Base-by-base conservation (phyloP, 1,139 yeast genomes). In the Meyerozyma carpophila region DNA sequence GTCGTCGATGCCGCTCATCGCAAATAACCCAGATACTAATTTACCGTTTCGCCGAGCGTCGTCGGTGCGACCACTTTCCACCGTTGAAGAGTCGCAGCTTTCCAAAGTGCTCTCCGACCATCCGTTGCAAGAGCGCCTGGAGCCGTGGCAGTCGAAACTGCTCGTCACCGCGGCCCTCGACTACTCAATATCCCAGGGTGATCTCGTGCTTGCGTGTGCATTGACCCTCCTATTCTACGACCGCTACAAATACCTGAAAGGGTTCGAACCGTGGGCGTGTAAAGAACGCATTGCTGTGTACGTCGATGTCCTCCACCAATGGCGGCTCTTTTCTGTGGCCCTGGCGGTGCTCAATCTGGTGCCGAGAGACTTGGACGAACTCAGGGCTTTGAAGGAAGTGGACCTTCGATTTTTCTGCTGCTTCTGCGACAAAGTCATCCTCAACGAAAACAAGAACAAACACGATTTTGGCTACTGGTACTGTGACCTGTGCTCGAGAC, bases 381-480 rank as follows among this genome's bases (percentile, higher is more conserved):
- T 84, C 41, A 65, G 68, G 36, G 66, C 64, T n/a, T 53, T 70
- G 40, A 74, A 75, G 18, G 81, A 81, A 11, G 77, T 88, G 1
- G 72, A 77, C 20, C 63, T 86, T 28, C 73, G 87, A 48, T 71
- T 82, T 21, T 81, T 77, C 51, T 91, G 98, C 59, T 80, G 79
- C 38, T 68, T 73, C 49, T 91, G 97, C 61, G 70, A 73, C 34
- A 71, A 77, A 42, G 70, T 88, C 5, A 65, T 90, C 13, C 64
- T 79, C 4, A 89, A 88, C 57, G 94, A 86, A 50, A 70, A 82
- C 13, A 82, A 79, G 55, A 67, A 62, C 31, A 50, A 47, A 14
- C 55, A 51, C 8, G 53, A 65, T 13, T 74, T 77, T 53, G 95
- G 94, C 0, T 83, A 75, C 53, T 90, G 96, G 96, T 87, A 82